A percentile compares a stretch with the other conserved stretches of the same genome.
phyloP scores from a whole-genome alignment of 768 basidiomycete genomes.

The Mycena chlorophos region DNA sequence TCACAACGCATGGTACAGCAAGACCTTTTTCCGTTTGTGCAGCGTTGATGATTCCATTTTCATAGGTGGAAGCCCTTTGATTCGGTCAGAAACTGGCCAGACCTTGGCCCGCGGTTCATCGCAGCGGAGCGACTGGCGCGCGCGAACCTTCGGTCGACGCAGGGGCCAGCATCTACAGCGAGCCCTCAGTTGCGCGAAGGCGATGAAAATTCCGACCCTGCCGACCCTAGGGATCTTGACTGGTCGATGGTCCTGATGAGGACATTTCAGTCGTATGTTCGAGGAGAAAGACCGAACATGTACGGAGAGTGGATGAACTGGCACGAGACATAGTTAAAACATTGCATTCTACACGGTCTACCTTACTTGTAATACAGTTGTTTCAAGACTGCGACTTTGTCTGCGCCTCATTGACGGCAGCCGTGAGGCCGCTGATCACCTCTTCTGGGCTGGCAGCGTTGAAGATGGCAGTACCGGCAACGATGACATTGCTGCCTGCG shows the following conservation, averaged over 20 bases:
- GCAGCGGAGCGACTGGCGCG: slow-evolving; percentile 74
- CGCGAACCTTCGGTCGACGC: slow-evolving; percentile 29
- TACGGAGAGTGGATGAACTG: slow-evolving; percentile 82
- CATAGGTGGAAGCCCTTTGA: slow-evolving; percentile 96
- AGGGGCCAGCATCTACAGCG: slow-evolving; percentile 18
- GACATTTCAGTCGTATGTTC: slow-evolving; percentile 90
- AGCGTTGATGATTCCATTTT: slow-evolving; percentile 7
- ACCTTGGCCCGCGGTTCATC: slow-evolving; percentile 79
- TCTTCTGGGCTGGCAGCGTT: slow-evolving; percentile 72
- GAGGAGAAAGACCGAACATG: slow-evolving; percentile 92
- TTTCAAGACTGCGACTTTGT: slow-evolving; percentile 33
- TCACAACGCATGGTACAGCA: slow-evolving; percentile 84
- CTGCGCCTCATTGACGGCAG: slow-evolving; percentile 68
- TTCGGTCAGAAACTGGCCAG: slow-evolving; percentile 90
- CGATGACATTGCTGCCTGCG: slow-evolving; percentile 98
- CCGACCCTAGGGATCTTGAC: slow-evolving; percentile 79
- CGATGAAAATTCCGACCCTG: slow-evolving; percentile 43
- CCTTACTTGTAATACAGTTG: background rate
- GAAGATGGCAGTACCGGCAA: slow-evolving; percentile 96
- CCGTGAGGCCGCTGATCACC: slow-evolving; percentile 74
- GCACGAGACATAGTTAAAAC: slow-evolving; percentile 30
- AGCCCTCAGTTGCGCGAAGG: slow-evolving; percentile 40
- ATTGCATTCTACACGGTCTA: slow-evolving; percentile 1
- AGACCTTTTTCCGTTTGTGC: background rate
- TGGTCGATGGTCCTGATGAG: slow-evolving; percentile 96